A percentile compares a stretch with the other conserved stretches of the same genome.
These are phyloP conservation scores for Epichloe gansuensis DNA, from an alignment of 2,329 filamentous ascomycete genomes.

Conservation along the genomic window DNA sequence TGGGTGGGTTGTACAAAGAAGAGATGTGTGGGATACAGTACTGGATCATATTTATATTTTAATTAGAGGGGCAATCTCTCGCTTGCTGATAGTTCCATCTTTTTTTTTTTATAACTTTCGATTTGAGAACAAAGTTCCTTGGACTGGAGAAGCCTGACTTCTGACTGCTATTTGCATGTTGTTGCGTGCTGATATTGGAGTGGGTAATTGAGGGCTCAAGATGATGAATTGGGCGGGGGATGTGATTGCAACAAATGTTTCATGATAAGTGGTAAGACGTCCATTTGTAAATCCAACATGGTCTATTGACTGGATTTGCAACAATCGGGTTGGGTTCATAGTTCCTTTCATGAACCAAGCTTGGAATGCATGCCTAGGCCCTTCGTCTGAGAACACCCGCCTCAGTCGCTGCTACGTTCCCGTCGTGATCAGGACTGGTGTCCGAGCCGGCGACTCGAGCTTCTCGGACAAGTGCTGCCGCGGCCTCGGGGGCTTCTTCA, in stretches of 20 bases:
- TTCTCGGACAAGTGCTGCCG: constrained; percentile 6
- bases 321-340: no score
- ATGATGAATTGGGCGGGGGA: no score
- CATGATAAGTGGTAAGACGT: no score
- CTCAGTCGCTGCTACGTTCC: not conserved
- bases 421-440: not conserved
- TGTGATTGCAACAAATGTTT: no score
- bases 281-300: no score
- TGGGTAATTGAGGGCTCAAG: no score
- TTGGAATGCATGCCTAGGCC: not conserved
- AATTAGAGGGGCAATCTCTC: not conserved
- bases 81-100: not conserved
- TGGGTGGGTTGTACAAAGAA: not conserved
- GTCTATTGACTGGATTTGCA: no score
- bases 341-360: no score
- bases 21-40: not conserved
- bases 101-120: no score
- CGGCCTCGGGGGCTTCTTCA: constrained; percentile 6
- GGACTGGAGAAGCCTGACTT: no score
- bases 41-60: not conserved
- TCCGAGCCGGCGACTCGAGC: not conserved
- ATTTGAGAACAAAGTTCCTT: not conserved
- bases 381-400: not conserved
- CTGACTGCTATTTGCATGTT: no score
- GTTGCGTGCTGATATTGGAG: no score